Evolutionary conservation across 768 basidiomycete species (phyloP).

Genomic region (Rhodotorula graminis): DNA sequence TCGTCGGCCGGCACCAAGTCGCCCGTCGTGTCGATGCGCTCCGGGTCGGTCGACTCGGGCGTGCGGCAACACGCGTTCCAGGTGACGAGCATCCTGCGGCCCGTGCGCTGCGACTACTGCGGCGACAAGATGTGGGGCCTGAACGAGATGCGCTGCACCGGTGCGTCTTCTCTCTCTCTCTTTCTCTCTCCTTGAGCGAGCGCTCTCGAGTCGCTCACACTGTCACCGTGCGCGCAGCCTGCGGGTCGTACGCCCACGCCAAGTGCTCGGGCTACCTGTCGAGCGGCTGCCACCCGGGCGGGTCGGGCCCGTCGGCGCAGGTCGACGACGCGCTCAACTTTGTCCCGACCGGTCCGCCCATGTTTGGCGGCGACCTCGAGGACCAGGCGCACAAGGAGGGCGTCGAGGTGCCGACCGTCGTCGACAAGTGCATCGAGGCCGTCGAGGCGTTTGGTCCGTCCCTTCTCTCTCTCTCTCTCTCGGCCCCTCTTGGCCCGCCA

Average conservation of each 20-base stretch:
- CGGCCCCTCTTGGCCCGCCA: too few relatives aligned
- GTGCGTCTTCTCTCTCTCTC: conserved; percentile 53
- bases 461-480: not conserved
- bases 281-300: conserved; percentile 30
- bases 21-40: conserved; percentile 5
- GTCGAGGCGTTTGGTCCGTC: conserved; percentile 76
- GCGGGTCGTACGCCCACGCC: conserved; percentile 78
- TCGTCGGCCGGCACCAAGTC: conserved; percentile 11
- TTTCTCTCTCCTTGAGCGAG: not conserved
- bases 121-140: conserved; percentile 98
- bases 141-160: conserved; percentile 35
- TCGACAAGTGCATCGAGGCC: conserved; percentile 92
- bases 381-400: conserved; percentile 64
- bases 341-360: conserved; percentile 62
- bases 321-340: conserved; percentile 16
- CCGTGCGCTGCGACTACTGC: conserved; percentile 90
- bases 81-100: conserved; percentile 77
- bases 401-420: conserved; percentile 67
- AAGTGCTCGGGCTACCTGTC: conserved; percentile 56
- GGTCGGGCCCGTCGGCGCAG: not conserved
- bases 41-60: conserved; percentile 26
- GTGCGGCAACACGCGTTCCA: conserved; percentile 75
- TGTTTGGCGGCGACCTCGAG: conserved; percentile 81
- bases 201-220: too few relatives aligned
- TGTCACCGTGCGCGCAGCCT: conserved; percentile 59